A percentile compares a stretch with the other conserved stretches of the same genome.
These are phyloP conservation scores for Gossypium gossypioides DNA, from an alignment of 441 rosid genomes.

Conservation along the genomic window DNA sequence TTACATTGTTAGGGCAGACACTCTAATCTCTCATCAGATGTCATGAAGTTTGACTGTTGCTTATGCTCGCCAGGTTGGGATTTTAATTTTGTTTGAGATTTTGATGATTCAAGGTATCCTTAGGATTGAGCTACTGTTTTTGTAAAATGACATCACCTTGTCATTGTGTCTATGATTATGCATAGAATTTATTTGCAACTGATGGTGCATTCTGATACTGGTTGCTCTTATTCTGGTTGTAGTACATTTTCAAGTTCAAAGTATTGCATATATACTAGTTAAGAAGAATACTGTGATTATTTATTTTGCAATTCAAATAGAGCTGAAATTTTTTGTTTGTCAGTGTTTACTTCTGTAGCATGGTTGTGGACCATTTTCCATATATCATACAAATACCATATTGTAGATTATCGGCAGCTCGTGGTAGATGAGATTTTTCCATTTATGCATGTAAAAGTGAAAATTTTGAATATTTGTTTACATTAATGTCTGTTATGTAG, in stretches of 20 bases:
- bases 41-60: not conserved
- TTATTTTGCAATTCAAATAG: not conserved
- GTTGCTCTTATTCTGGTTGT: not conserved
- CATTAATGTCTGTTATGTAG: constrained; percentile 23
- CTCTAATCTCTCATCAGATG: not conserved
- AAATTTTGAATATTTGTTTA: not conserved
- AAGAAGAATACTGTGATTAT: not conserved
- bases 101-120: not conserved
- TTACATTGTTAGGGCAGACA: not conserved
- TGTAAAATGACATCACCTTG: not conserved
- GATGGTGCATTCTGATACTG: not conserved
- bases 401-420: not conserved
- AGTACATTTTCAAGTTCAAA: not conserved
- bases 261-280: constrained; percentile 1
- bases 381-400: not conserved
- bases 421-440: not conserved
- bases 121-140: not conserved
- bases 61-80: not conserved
- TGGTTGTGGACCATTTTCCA: not conserved
- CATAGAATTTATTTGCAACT: not conserved
- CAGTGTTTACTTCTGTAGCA: not conserved
- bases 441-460: not conserved
- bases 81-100: not conserved
- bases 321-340: not conserved
- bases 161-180: not conserved